Evolutionary conservation across 306 rosid genomes (phyloP).

Genomic region (Rubus idaeus): DNA sequence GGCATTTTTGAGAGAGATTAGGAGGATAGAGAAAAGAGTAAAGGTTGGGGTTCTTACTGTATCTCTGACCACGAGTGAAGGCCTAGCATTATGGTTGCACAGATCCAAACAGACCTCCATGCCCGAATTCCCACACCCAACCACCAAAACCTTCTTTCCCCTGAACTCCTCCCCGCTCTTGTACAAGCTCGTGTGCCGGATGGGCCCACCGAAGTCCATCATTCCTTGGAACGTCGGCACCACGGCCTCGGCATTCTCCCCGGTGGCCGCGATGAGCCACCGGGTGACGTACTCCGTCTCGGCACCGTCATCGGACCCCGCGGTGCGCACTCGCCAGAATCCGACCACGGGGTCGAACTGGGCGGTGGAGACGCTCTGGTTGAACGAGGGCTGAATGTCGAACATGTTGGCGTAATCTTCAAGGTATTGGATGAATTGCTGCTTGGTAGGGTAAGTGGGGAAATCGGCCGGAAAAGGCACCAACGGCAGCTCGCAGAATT

Average conservation of each 20-base stretch:
- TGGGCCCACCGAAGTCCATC: conserved; percentile 44
- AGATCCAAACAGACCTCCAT: conserved; percentile 96
- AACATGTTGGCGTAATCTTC: conserved; percentile 50
- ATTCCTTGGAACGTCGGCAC: conserved; percentile 57
- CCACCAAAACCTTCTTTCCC: conserved; percentile 71
- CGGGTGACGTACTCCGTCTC: conserved; percentile 52
- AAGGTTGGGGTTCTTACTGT: conserved; percentile 44
- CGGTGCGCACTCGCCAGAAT: conserved; percentile 49
- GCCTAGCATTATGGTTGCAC: conserved; percentile 64
- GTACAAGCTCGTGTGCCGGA: conserved; percentile 69
- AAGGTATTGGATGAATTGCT: conserved; percentile 61
- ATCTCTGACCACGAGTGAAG: conserved; percentile 79
- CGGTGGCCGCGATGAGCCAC: conserved; percentile 83
- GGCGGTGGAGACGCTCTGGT: conserved; percentile 49
- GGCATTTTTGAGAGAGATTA: not conserved
- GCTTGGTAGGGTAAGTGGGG: conserved; percentile 78
- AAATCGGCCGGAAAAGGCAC: conserved; percentile 52
- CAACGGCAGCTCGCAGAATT: conserved; percentile 73
- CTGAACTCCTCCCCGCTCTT: conserved; percentile 63
- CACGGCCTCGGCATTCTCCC: conserved; percentile 87
- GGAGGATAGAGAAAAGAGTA: not conserved
- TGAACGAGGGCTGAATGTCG: conserved; percentile 51
- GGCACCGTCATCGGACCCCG: not conserved
- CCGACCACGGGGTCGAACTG: conserved; percentile 47
- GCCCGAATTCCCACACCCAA: conserved; percentile 94